A percentile compares a stretch with the other conserved stretches of the same genome.
These are phyloP conservation scores for Petunia axillaris DNA, from an alignment of 257 asterid species.

Conservation along the genomic window DNA sequence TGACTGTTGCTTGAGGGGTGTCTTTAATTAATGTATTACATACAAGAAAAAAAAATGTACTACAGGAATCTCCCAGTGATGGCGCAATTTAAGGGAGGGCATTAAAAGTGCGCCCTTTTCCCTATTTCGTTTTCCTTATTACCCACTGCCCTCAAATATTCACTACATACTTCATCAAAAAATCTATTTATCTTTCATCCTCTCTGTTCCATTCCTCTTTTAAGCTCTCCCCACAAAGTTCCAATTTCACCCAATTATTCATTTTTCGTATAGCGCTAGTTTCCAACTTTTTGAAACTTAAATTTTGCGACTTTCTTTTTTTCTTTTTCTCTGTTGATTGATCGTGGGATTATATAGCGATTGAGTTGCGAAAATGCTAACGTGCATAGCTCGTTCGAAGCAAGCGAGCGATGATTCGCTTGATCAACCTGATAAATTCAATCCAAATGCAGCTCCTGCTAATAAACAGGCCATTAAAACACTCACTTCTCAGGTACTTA, in stretches of 20 bases:
- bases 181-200: not conserved
- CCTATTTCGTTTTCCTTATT: not conserved
- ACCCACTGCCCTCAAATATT: not conserved
- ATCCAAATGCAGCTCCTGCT: slow-evolving; percentile 43
- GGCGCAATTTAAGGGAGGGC: slow-evolving; percentile 57
- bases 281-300: too few relatives aligned
- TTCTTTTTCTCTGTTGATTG: not conserved
- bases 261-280: not conserved
- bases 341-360: not conserved
- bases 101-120: slow-evolving; percentile 34
- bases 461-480: slow-evolving; percentile 62
- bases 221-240: not conserved
- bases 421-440: slow-evolving; percentile 43
- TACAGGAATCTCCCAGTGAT: slow-evolving; percentile 33
- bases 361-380: slow-evolving; percentile 55
- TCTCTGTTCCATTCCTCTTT: not conserved
- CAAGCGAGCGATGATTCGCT: slow-evolving; percentile 56
- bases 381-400: slow-evolving; percentile 94
- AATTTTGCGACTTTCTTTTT: not conserved
- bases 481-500: slow-evolving; percentile 77
- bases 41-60: not conserved
- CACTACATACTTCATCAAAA: not conserved
- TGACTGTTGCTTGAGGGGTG: slow-evolving; percentile 11
- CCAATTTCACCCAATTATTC: not conserved
- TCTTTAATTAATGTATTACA: slow-evolving; percentile 34